Conservation (phyloP, 495 filamentous ascomycete species). For the Aspergillus cristatus region DNA sequence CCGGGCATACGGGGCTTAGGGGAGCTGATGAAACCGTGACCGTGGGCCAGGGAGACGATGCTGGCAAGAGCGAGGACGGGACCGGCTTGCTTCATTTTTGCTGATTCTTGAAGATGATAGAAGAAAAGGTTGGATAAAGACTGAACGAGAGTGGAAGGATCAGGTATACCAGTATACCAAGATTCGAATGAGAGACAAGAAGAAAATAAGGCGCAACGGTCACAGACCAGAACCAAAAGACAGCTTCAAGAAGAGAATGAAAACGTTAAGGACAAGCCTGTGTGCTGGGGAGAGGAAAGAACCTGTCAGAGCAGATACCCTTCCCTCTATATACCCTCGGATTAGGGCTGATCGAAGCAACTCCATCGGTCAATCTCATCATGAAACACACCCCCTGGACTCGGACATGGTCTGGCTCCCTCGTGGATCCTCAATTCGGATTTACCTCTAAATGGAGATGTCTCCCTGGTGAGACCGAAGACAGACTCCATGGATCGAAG, state of each 20-base stretch:
- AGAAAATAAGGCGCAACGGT: constrained; percentile 20
- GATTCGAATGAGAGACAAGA: constrained; percentile 15
- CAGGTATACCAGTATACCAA: constrained; percentile 29
- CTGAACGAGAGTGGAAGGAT: background rate
- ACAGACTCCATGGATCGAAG: too few species aligned
- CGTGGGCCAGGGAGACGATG: constrained; percentile 43
- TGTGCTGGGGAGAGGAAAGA: constrained; percentile 10
- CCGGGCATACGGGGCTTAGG: constrained; percentile 54
- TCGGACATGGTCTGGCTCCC: constrained; percentile 5
- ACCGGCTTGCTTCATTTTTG: constrained; percentile 30
- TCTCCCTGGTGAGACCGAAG: too few species aligned
- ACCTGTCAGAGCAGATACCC: constrained; percentile 8
- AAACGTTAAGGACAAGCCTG: constrained; percentile 16
- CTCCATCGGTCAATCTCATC: constrained; percentile 6
- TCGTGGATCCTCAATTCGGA: background rate
- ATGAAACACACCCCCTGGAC: constrained; percentile 1
- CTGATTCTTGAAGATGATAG: constrained; percentile 2
- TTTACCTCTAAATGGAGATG: too few species aligned
- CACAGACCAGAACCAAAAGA: constrained; percentile 19
- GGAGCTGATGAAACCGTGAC: constrained; percentile 53
- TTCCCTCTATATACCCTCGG: constrained; percentile 2
- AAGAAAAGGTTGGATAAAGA: constrained; percentile 16
- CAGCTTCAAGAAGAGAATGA: constrained; percentile 16
- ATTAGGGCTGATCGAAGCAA: background rate
- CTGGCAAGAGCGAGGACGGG: constrained; percentile 31